These are phyloP conservation scores for Tolypocladium endophyticum DNA, from an alignment of 2,329 filamentous ascomycete genomes.

Conservation along the genomic window DNA sequence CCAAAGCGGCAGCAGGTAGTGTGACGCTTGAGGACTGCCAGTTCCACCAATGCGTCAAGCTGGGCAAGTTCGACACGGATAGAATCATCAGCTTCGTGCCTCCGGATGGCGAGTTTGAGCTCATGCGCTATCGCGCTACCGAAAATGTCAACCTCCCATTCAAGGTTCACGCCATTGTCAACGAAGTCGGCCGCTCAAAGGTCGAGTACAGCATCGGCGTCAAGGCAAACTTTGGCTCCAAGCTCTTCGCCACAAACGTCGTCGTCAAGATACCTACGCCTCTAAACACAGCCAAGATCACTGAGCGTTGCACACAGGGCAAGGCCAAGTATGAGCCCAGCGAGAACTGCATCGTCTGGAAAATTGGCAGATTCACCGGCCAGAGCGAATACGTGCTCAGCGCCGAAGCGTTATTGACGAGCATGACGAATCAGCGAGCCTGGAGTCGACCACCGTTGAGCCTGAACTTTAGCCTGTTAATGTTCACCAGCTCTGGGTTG, in stretches of 20 bases:
- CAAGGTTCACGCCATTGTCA: constrained; percentile 97
- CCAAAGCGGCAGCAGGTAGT: constrained; percentile 87
- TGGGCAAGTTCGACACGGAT: constrained; percentile 93
- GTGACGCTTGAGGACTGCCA: constrained; percentile 97
- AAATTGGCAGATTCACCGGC: constrained; percentile 97
- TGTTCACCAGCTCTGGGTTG: constrained; percentile 94
- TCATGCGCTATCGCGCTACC: constrained; percentile 96
- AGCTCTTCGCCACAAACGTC: constrained; percentile 95
- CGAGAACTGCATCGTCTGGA: constrained; percentile 98
- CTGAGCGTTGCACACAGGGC: constrained; percentile 84
- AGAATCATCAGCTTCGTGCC: constrained; percentile 95
- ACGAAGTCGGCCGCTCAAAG: constrained; percentile 92
- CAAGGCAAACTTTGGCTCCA: constrained; percentile 90
- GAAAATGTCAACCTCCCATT: constrained; percentile 98
- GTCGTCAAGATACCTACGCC: constrained; percentile 90
- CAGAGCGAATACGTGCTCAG: constrained; percentile 92
- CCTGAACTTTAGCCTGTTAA: constrained; percentile 84
- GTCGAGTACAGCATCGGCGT: constrained; percentile 98
- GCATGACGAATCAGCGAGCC: constrained; percentile 96
- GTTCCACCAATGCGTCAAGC: constrained; percentile 97
- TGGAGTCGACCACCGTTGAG: constrained; percentile 92
- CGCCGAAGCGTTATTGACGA: constrained; percentile 84
- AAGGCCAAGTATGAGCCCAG: constrained; percentile 98
- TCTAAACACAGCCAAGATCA: constrained; percentile 90
- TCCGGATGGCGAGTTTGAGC: constrained; percentile 93